These are phyloP conservation scores for Trametes villosa DNA, from an alignment of 768 basidiomycete genomes.

Conservation along the genomic window DNA sequence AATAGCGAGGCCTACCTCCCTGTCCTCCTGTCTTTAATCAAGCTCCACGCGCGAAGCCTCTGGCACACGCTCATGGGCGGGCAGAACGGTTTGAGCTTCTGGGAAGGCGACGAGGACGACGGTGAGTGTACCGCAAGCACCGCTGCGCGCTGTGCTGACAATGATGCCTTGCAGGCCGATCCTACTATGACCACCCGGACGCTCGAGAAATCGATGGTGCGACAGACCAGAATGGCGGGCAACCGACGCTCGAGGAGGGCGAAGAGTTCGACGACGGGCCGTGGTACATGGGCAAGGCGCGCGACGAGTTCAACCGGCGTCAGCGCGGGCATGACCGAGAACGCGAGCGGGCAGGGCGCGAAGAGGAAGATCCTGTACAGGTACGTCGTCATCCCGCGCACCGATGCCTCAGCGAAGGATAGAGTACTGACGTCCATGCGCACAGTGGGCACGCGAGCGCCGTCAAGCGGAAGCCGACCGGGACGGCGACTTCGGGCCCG, in stretches of 20 bases:
- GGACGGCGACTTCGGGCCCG: conserved; percentile 76
- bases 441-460: conserved; percentile 79
- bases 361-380: conserved; percentile 77
- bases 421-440: background rate
- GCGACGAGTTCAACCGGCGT: conserved; percentile 73
- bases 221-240: conserved; percentile 1
- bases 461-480: conserved; percentile 72
- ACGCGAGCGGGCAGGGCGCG: conserved; percentile 35
- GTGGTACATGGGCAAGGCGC: conserved; percentile 85
- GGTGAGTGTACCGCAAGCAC: conserved; percentile 31
- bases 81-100: conserved; percentile 66
- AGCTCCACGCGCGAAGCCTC: conserved; percentile 80
- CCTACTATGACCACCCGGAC: conserved; percentile 23
- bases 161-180: conserved; percentile 11
- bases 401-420: background rate
- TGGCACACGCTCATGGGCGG: conserved; percentile 74
- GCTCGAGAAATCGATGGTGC: conserved; percentile 27
- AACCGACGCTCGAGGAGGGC: conserved; percentile 13
- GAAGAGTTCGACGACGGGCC: conserved; percentile 40
- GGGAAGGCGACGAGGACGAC: conserved; percentile 63
- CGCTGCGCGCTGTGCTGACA: background rate
- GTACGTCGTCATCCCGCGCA: conserved; percentile 40
- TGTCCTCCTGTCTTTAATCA: conserved; percentile 78
- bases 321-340: conserved; percentile 44
- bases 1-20: conserved; percentile 91